Base-by-base conservation (phyloP, 352 stramenopile species). In the Globisporangium cederbergense region DNA sequence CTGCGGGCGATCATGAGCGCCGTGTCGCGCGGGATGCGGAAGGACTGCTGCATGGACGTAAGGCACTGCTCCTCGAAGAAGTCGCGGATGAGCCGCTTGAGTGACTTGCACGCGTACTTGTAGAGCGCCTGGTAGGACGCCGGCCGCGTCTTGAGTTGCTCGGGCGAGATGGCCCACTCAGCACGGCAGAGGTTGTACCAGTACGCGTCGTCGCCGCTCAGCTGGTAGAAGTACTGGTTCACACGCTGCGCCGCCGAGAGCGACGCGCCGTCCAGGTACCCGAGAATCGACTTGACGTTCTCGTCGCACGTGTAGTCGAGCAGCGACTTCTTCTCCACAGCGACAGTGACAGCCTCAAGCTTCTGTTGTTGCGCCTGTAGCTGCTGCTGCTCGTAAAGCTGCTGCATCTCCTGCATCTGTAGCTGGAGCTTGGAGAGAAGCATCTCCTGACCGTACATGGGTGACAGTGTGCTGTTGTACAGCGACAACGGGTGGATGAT, bases 61-160 rank as follows among this genome's bases (percentile, higher is more conserved):
- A 93, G 73, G 43, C 85, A 90, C 62, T 93, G 85, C 69, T 93
- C 85, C 58, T 93, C 74, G 62, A 93, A 77, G 36, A 89, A 83
- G 36, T 93, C 85, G 42, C 83, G 83, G n/a, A 93, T 83, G 18
- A 93, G 71, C 45, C 66, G 69, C 70, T 88, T 80, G 36, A 93
- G 75, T 60, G 85, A 92, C 64, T 82, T 75, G 45, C 78, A 82
- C 43, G 86, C 76, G 63, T 84, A 82, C 65, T 89, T 86, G 75
- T 95, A 95, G 50, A 95, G 75, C 60, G 78, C 73, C 66, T 84
- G 78, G 63, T 86, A 90, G 45, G 78, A 89, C 57, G 82, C 78
- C 18, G 82, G 84, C 3, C 73, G 75, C 65, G 71, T 69, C 14
- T 68, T 49, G 30, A 95, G 74, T 66, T 95, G 83, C 38, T 80